These are phyloP conservation scores for Mortierella sp. DNA, from an alignment of 371 early-diverging fungal species.

Conservation along the genomic window DNA sequence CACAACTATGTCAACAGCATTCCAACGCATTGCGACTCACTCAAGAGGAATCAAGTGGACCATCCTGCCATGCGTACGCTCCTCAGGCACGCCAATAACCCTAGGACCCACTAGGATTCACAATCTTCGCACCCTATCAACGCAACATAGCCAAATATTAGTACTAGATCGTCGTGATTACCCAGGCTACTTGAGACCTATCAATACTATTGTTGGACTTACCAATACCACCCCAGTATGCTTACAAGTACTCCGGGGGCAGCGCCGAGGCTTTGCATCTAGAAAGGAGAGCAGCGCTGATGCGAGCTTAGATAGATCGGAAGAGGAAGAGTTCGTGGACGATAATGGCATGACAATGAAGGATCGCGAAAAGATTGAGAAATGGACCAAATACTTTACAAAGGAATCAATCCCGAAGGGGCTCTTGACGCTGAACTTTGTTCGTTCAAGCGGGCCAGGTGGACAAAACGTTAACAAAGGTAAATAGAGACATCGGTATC, in stretches of 20 bases:
- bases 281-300: constrained; percentile 5
- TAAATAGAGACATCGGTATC: constrained; percentile 10
- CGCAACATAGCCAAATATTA: not conserved
- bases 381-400: constrained; percentile 41
- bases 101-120: not conserved
- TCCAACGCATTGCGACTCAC: not conserved
- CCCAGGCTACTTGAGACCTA: not conserved
- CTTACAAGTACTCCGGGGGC: not conserved
- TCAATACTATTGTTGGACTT: not conserved
- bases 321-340: constrained; percentile 36
- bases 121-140: not conserved
- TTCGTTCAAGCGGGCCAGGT: constrained; percentile 85
- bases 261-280: constrained; percentile 24
- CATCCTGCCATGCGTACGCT: not conserved
- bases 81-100: not conserved
- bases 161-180: not conserved
- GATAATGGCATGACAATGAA: constrained; percentile 54
- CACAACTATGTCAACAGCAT: not conserved
- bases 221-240: not conserved
- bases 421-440: constrained; percentile 60
- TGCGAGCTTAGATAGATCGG: constrained; percentile 1
- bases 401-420: constrained; percentile 56
- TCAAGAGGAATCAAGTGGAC: not conserved
- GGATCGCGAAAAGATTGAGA: constrained; percentile 54
- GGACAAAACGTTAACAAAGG: constrained; percentile 96